A percentile compares a stretch with the other conserved stretches of the same genome.
These are phyloP conservation scores for Letharia lupina DNA, from an alignment of 495 filamentous ascomycete genomes.

Conservation along the genomic window DNA sequence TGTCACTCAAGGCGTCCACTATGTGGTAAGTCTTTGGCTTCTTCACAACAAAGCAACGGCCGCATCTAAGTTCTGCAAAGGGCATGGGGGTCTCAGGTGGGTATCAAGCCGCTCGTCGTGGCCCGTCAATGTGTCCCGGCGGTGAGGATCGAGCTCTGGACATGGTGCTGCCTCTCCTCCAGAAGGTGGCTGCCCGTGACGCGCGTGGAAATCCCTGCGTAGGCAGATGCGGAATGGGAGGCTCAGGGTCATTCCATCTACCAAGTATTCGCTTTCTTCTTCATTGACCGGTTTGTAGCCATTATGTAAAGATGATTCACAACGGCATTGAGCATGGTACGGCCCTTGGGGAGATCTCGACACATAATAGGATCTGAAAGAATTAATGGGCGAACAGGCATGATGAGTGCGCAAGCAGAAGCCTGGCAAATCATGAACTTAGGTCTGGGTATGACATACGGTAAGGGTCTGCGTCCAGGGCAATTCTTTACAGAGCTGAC, in stretches of 20 bases:
- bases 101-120: conserved; percentile 58
- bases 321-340: conserved; percentile 60
- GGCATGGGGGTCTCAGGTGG: conserved; percentile 63
- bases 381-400: conserved; percentile 31
- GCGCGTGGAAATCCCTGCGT: conserved; percentile 53
- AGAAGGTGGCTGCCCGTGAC: conserved; percentile 54
- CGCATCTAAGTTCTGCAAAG: not conserved
- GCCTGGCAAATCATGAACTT: conserved; percentile 57
- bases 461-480: not conserved
- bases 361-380: not conserved
- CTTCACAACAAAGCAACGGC: not conserved
- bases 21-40: conserved; percentile 33
- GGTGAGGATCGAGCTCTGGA: conserved; percentile 50
- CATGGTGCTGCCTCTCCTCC: conserved; percentile 54
- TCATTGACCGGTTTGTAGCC: conserved; percentile 14
- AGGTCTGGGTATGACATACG: conserved; percentile 49
- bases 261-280: not conserved
- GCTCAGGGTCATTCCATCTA: conserved; percentile 37
- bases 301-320: conserved; percentile 74
- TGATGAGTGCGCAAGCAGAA: conserved; percentile 54
- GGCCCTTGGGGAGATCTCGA: not conserved
- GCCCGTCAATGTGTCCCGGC: conserved; percentile 58
- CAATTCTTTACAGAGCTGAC: not conserved
- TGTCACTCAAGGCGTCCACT: conserved; percentile 46
- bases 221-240: conserved; percentile 50